Evolutionary conservation across 78 protist genomes (phyloP).

Genomic region (Capsaspora owczarzaki): DNA sequence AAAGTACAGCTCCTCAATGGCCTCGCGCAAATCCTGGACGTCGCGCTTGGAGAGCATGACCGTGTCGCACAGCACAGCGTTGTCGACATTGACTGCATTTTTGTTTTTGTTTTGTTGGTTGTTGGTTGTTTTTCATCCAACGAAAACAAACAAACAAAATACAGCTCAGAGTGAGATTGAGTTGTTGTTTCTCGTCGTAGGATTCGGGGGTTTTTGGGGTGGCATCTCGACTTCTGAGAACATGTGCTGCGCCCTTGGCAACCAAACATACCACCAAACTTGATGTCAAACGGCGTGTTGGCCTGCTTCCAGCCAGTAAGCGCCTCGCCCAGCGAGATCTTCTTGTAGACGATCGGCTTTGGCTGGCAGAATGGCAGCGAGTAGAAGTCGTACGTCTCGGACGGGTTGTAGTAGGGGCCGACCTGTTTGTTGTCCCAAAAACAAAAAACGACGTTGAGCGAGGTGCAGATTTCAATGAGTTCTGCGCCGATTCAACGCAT

Average conservation of each 20-base stretch:
- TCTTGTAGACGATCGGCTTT: neutral
- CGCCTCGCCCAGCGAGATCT: neutral
- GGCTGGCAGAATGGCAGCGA: slow-evolving; percentile 80
- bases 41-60: slow-evolving; percentile 40
- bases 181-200: too few relatives aligned
- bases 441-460: too few relatives aligned
- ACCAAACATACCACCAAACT: neutral
- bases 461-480: too few relatives aligned
- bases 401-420: slow-evolving; percentile 89
- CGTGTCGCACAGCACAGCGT: slow-evolving; percentile 60
- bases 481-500: too few relatives aligned
- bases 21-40: slow-evolving; percentile 45
- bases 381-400: slow-evolving; percentile 85
- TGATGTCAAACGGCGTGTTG: neutral
- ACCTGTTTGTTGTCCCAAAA: too few relatives aligned
- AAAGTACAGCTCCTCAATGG: slow-evolving; percentile 75
- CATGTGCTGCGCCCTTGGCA: too few relatives aligned
- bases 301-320: neutral
- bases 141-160: too few relatives aligned
- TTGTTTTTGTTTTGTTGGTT: too few relatives aligned
- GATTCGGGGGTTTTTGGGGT: too few relatives aligned
- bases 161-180: too few relatives aligned
- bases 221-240: too few relatives aligned
- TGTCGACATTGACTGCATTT: slow-evolving; percentile 23
- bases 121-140: too few relatives aligned